Evolutionary conservation across 2,329 filamentous ascomycete genomes (phyloP).

Genomic region (Xylaria arbuscula): DNA sequence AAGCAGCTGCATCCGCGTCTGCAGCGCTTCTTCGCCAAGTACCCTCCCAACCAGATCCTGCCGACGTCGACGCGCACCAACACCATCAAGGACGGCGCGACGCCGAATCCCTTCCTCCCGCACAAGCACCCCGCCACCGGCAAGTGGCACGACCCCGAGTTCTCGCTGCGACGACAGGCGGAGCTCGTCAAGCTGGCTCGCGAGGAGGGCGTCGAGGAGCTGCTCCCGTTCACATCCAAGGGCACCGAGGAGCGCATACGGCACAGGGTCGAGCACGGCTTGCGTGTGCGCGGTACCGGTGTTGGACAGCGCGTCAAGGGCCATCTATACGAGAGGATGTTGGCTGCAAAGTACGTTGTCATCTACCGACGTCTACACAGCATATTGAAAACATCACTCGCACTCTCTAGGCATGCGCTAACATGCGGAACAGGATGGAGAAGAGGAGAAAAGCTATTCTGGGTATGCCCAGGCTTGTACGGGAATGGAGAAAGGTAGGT

Average conservation of each 20-base stretch:
- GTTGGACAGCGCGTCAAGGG: constrained; percentile 95
- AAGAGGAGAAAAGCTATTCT: constrained; percentile 91
- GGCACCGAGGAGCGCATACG: constrained; percentile 76
- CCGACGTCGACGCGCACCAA: constrained; percentile 53
- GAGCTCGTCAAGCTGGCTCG: constrained; percentile 88
- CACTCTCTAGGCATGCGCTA: constrained; percentile 44
- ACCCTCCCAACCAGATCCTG: constrained; percentile 77
- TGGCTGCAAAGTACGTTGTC: constrained; percentile 74
- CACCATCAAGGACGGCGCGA: constrained; percentile 50
- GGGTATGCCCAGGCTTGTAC: constrained; percentile 91
- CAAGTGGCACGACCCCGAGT: constrained; percentile 84
- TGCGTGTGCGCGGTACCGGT: constrained; percentile 92
- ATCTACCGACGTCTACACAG: not conserved
- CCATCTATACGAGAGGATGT: constrained; percentile 88
- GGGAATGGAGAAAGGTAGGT: constrained; percentile 90
- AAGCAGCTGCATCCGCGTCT: constrained; percentile 81
- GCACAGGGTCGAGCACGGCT: constrained; percentile 79
- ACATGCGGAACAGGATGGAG: constrained; percentile 72
- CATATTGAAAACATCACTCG: not conserved
- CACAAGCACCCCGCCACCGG: constrained; percentile 82
- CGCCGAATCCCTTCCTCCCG: constrained; percentile 83
- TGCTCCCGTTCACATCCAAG: constrained; percentile 82
- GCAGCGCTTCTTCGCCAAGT: constrained; percentile 87
- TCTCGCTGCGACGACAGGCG: constrained; percentile 87
- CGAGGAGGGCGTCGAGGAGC: constrained; percentile 80